phyloP scores from a whole-genome alignment of 257 asterid species.

The Capsicum pubescens region DNA sequence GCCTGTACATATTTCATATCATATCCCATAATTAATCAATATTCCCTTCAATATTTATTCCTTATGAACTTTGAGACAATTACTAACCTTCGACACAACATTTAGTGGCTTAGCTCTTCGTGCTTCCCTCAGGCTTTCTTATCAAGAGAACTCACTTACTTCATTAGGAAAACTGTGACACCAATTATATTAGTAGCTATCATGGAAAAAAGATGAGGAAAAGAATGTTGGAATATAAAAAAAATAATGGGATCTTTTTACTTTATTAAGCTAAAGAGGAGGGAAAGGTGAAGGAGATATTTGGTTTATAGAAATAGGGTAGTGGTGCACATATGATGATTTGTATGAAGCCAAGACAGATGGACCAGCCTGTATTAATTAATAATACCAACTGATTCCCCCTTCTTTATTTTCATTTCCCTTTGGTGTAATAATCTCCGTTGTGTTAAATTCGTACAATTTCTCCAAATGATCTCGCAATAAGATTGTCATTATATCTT shows the following conservation, averaged over 20 bases:
- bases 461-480: too few species aligned
- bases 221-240: slow-evolving; percentile 17
- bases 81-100: background rate
- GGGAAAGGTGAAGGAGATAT: background rate
- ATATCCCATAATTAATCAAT: slow-evolving; percentile 30
- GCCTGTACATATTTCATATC: slow-evolving; percentile 33
- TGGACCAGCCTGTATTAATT: slow-evolving; percentile 28
- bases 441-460: too few species aligned
- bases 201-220: background rate
- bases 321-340: slow-evolving; percentile 30
- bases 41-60: background rate
- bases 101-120: too few species aligned
- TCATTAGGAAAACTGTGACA: background rate
- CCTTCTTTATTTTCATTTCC: background rate
- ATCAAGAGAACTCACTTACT: background rate
- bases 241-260: background rate
- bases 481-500: too few species aligned
- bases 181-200: background rate
- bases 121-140: too few species aligned
- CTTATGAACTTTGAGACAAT: background rate
- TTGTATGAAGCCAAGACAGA: slow-evolving; percentile 16
- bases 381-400: background rate
- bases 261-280: background rate
- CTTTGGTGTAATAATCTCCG: too few species aligned
- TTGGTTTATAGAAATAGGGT: slow-evolving; percentile 6